Conservation (phyloP, 305 asterid genomes). For the Fraxinus albicans region DNA sequence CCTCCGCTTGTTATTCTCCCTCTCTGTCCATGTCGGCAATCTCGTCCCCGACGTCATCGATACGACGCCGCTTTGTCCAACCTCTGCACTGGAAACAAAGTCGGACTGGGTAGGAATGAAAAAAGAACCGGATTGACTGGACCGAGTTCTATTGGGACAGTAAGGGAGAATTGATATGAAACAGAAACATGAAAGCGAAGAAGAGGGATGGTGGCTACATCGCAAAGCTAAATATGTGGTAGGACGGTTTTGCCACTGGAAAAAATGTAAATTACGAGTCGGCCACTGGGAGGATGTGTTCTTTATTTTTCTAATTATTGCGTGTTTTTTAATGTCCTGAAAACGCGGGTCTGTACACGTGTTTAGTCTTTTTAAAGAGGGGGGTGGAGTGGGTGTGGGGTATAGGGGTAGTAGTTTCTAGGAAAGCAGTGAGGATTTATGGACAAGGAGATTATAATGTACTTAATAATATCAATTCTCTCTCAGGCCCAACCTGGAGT, state of each 20-base stretch:
- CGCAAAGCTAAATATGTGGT: not conserved
- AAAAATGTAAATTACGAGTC: not conserved
- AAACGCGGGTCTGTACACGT: too few species aligned
- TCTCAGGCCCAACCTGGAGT: too few species aligned
- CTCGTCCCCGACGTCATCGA: conserved; percentile 47
- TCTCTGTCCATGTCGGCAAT: conserved; percentile 52
- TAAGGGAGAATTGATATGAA: not conserved
- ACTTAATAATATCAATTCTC: too few species aligned
- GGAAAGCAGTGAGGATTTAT: conserved; percentile 18
- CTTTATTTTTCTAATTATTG: too few species aligned
- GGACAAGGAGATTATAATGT: not conserved
- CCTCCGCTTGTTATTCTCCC: conserved; percentile 51
- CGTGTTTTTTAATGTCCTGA: not conserved
- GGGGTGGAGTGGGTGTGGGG: not conserved
- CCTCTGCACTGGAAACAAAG: not conserved
- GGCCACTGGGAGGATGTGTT: conserved; percentile 6
- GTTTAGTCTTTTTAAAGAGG: conserved; percentile 20
- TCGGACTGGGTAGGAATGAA: not conserved
- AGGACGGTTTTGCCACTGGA: conserved; percentile 15
- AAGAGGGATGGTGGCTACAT: not conserved
- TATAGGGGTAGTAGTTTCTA: conserved; percentile 2
- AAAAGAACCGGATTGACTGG: not conserved
- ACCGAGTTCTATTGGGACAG: not conserved
- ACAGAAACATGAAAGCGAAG: not conserved
- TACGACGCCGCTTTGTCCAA: not conserved